Evolutionary conservation across 352 stramenopile species (phyloP).

Genomic region (Globisporangium viniferum): DNA sequence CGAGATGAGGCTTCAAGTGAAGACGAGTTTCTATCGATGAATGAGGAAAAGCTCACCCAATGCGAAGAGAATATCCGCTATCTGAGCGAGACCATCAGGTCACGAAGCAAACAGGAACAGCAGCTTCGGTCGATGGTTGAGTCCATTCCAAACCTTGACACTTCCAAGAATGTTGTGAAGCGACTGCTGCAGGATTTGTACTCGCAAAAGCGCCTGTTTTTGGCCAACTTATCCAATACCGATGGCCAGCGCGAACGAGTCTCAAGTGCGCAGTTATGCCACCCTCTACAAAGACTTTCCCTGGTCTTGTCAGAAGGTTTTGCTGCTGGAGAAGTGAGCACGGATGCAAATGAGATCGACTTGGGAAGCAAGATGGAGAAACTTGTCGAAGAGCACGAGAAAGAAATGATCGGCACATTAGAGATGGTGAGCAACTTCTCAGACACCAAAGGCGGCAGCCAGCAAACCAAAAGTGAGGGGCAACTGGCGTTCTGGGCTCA

Average conservation of each 20-base stretch:
- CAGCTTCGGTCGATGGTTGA: constrained; percentile 27
- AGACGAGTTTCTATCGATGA: constrained; percentile 48
- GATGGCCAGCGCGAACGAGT: constrained; percentile 9
- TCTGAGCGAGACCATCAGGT: constrained; percentile 40
- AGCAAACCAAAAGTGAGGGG: constrained; percentile 6
- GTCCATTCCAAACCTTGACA: constrained; percentile 39
- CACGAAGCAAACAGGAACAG: constrained; percentile 6
- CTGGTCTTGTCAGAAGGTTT: too few relatives aligned
- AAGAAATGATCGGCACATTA: constrained; percentile 29
- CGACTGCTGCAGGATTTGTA: constrained; percentile 53
- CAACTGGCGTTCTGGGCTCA: constrained; percentile 18
- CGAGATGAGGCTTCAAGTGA: constrained; percentile 22
- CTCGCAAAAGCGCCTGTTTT: constrained; percentile 40
- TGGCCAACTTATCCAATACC: constrained; percentile 29
- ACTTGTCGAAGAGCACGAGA: constrained; percentile 30
- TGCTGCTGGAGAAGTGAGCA: not conserved
- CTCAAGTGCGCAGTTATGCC: not conserved
- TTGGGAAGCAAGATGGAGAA: constrained; percentile 21
- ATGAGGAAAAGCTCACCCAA: constrained; percentile 44
- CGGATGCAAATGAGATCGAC: not conserved
- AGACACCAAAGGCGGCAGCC: constrained; percentile 19
- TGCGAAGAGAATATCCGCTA: constrained; percentile 66
- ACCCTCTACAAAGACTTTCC: not conserved
- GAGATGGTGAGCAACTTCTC: constrained; percentile 41
- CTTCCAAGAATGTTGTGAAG: constrained; percentile 46